Evolutionary conservation across 2,329 filamentous ascomycete genomes (phyloP), one percentile per base, ranked within the genome.

Genomic region (Kalaharituber pfeilii): DNA sequence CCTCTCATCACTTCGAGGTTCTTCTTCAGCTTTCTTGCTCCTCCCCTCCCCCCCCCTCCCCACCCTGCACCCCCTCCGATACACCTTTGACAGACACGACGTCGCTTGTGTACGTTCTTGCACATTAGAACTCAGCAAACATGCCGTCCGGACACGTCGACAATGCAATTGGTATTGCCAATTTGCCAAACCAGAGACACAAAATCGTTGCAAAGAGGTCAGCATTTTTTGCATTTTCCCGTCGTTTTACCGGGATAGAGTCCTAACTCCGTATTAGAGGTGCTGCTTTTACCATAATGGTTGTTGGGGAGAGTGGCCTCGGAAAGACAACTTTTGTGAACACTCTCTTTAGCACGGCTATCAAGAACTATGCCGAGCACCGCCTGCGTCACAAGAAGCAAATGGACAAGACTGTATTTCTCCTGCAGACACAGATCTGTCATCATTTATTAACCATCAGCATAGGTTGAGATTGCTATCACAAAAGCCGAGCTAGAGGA

Each of bases 301-400:
- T 95, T 36, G 60, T 62, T 54, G 59, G 59, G 18, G 60, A 62
- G 50, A 61, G 59, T 58, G 60, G 59, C 30, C 49, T 62, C 65
- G 91, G 91, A 76, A 98, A 98, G 80, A 98, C 93, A 25, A 98
- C 91, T 66, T 98, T 98, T 74, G 96, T 98, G 81, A 98, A 98
- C 81, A 98, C 91, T 57, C 82, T 98, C 58, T 98, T 98, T 79
- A 98, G 91, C 60, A 98, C 93, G 63, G 98, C 91, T 66, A 98
- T 98, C 80, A 98, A 98, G 79, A 98, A 96, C 79, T 98, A 98
- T 72, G 91, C 91, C 78, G 91, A 98, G 73, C 89, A 98, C 80
- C 94, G 94, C 79, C 85, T 87, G 72, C 86, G 91, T 68, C 91
- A 98, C 73, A 86, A 91, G 74, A 98, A 98, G 81, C 91, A 98